Evolutionary conservation across 2,329 filamentous ascomycete species (phyloP), one percentile per base, ranked within the genome.

Genomic region (Aspergillus arachidicola): DNA sequence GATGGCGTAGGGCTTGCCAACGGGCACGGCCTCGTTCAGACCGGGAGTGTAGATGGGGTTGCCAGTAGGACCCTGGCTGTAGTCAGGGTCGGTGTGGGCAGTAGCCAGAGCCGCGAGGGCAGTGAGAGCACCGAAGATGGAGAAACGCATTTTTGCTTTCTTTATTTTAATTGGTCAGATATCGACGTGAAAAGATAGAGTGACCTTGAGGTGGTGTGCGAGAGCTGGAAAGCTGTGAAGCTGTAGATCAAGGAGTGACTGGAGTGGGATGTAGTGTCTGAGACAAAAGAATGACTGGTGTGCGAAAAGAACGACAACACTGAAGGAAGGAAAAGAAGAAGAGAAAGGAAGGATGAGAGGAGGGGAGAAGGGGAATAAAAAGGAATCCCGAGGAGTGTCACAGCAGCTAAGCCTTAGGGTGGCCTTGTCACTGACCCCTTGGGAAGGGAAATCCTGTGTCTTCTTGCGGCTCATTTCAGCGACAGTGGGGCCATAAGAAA

Each of bases 1-100:
- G 81, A 89, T 86, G 71, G 78, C 81, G 82, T 81, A 89, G 61
- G 80, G 71, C 74, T 82, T 72, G 75, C 85, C 86, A 64, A 77
- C 85, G n/a, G 83, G 82, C 60, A 89, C 85, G 59, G 83, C 73
- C 73, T 84, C 78, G 72, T 81, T 78, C 67, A 86, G 74, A 61
- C 81, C 79, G 36, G 86, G 87, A 26, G 73, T 75, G 65, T 69
- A 69, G 78, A 89, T 85, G 58, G 87, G 78, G 75, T 89, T 89
- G 72, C 85, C 86, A 58, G 61, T 58, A 41, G 79, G 79, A 23
- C 50, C 4, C 64, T 76, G 62, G 59, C 48, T 61, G 76, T 76
- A 76, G 70, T 80, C 71, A 64, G 78, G 77, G 41, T 68, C 26
- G 58, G 73, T 76, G 73, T 74, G 70, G 64, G 78, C 77, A 59